Conservation (phyloP, 129 eudicot genomes). For the Artemisia argyi region DNA sequence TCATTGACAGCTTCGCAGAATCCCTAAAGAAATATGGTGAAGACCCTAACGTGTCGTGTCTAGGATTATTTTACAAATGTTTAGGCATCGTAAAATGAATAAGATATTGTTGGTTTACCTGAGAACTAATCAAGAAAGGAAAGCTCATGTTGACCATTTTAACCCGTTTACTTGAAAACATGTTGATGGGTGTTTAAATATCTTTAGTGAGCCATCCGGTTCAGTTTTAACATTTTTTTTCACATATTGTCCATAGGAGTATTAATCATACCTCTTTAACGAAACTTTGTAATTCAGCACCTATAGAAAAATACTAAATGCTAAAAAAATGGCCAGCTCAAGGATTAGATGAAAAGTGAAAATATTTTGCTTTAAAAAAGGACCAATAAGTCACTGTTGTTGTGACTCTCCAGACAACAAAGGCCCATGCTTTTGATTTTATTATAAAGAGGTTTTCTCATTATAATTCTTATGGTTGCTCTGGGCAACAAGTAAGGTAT, state of each 20-base stretch:
- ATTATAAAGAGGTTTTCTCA: conserved; percentile 40
- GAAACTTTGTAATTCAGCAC: not conserved
- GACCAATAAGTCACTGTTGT: conserved; percentile 44
- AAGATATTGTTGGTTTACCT: not conserved
- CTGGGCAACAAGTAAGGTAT: conserved; percentile 62
- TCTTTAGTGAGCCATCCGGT: too few relatives aligned
- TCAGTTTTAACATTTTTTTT: not conserved
- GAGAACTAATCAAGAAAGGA: not conserved
- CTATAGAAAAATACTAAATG: not conserved
- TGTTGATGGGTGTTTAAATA: not conserved
- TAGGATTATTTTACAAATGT: too few relatives aligned
- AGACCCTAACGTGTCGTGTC: not conserved
- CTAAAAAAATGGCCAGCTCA: conserved; percentile 25
- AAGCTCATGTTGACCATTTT: not conserved
- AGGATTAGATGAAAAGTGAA: conserved; percentile 37
- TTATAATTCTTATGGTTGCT: conserved; percentile 41
- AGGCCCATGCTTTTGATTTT: conserved; percentile 71
- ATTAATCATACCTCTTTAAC: too few relatives aligned
- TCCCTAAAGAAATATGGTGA: not conserved
- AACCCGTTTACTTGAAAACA: not conserved
- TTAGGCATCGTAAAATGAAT: not conserved
- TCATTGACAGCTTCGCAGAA: not conserved
- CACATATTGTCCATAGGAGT: too few relatives aligned
- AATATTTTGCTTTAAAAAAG: conserved; percentile 37
- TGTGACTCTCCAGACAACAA: conserved; percentile 59